Conservation (phyloP, 768 basidiomycete species). For the Phaeolepiota aurea region DNA sequence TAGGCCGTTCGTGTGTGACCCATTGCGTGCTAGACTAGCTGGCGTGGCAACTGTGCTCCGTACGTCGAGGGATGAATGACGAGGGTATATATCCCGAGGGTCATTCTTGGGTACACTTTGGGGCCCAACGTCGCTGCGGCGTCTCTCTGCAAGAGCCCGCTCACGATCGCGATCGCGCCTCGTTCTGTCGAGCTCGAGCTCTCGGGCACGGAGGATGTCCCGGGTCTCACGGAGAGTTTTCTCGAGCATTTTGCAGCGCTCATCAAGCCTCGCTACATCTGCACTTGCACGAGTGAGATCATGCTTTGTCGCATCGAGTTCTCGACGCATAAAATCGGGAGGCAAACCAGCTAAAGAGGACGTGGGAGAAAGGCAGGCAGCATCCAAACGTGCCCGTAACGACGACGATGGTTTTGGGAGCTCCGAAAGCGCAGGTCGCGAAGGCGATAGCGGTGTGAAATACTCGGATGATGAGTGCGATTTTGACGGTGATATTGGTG, state of each 20-base stretch:
- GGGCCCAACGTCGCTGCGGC: slow-evolving; percentile 21
- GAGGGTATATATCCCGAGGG: slow-evolving; percentile 9
- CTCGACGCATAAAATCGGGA: slow-evolving; percentile 40
- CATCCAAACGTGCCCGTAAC: slow-evolving; percentile 40
- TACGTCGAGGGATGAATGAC: slow-evolving; percentile 23
- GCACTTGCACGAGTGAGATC: slow-evolving; percentile 46
- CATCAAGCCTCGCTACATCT: slow-evolving; percentile 49
- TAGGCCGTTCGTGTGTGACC: slow-evolving; percentile 9
- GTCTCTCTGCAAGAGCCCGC: slow-evolving; percentile 21
- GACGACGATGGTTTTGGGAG: slow-evolving; percentile 13
- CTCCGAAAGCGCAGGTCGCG: not conserved
- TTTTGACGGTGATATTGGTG: not conserved
- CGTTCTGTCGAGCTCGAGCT: slow-evolving; percentile 23
- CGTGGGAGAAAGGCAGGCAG: slow-evolving; percentile 33
- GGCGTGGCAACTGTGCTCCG: slow-evolving; percentile 13
- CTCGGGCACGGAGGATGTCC: slow-evolving; percentile 57
- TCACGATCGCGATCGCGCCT: slow-evolving; percentile 25
- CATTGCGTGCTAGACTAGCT: not conserved
- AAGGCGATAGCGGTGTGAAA: slow-evolving; percentile 2
- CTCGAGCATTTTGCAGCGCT: slow-evolving; percentile 56
- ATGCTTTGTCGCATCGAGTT: slow-evolving; percentile 46
- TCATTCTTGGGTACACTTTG: slow-evolving; percentile 9
- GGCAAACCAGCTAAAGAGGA: slow-evolving; percentile 33
- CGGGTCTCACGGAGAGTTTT: slow-evolving; percentile 55
- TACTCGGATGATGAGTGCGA: slow-evolving; percentile 3